Evolutionary conservation across 768 basidiomycete genomes (phyloP), one percentile per base, ranked within the genome.

Genomic region (Russula virescens): DNA sequence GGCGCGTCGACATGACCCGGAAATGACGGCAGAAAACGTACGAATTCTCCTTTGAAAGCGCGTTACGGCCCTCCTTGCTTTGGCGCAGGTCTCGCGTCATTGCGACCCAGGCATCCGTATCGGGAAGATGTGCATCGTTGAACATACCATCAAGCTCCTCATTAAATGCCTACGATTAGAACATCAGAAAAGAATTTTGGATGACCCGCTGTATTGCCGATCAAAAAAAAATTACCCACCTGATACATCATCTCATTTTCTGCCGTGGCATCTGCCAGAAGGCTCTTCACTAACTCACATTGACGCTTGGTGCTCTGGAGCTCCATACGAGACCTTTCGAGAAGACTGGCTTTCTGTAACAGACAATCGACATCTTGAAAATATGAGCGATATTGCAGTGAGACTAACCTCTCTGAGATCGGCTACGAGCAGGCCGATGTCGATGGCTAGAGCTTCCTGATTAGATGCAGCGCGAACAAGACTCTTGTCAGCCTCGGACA

Each of bases 181-280:
- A 45, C 23, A 26, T 51, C 47, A 40, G 50, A 35, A 52, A 40
- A 3, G 31, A 31, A 31, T 31, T 31, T 31, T 31, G 31, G 31
- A 31, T 31, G 31, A 31, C 31, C 31, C 31, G 31, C 31, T 25
- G 5, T 13, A 21, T 14, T 18, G 3, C 21, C 25, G n/a, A 46
- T 46, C 25, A n/a, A 10, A 40, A 58, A 31, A 40, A 28, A 5
- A 21, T 28, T 18, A 71, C 81, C 69, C 46, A 94, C 93, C 79
- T 94, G 89, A 66, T 94, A 95, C 82, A 96, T 88, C 72, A 93
- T 89, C 69, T 94, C 91, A 73, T 95, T 90, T 77, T 97, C 94
- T 1, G 85, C 81, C 10, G 87, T 89, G 35, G 85, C 83, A 69
- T 95, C 89, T 19, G 81, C 79, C 16, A 93, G 78, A 31, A 94